Base-by-base conservation (phyloP, 73 alveolate species). In the Uronychia binucleata region DNA sequence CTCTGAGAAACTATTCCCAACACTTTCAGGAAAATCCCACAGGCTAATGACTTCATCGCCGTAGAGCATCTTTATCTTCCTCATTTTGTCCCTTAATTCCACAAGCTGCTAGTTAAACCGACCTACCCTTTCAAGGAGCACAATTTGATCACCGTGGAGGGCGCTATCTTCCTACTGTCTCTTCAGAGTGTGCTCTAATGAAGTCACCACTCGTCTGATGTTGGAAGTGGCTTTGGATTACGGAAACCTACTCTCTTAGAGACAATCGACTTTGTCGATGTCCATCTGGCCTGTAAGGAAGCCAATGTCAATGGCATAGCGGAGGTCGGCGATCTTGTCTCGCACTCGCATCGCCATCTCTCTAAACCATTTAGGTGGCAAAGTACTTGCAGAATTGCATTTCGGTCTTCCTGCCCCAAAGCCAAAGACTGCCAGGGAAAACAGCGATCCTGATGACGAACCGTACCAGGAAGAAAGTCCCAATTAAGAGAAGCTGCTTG, bases 351-450 rank as follows among this genome's bases (percentile, higher is more conserved):
- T 46, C 19, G 67, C 67, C 67, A 46, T 46, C 19, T 46, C 67
- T 19, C 67, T 46, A 46, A 46, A 46, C 67, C 67, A 46, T 46
- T 19, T 11, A 46, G 25, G 27, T 46, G 57, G 29, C 19, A 77
- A 28, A 13, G 13, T 83, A 83, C 90, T 31, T 74, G 26, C 84
- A 83, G 59, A 83, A 83, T 74, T 75, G 1, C 26, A 31, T 74
- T 75, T 83, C 90, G 0, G 74, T 75, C 34, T 74, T 76, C 35
- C 35, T 83, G 1, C 77, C n/a, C 90, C 90, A 83, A 34, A 83
- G 34, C 90, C 90, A 83, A 28, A 83, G 76, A 28, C 80, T 33
- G 26, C 90, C 90, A 27, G 90, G 90, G 58, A 83, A 83, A 25
- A 33, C 90, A n/a, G 90, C 32, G 14, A 60, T 33, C 84, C 30